These are phyloP conservation scores for Kurtzmaniella cleridarum DNA, from an alignment of 805 yeast species.

Conservation along the genomic window DNA sequence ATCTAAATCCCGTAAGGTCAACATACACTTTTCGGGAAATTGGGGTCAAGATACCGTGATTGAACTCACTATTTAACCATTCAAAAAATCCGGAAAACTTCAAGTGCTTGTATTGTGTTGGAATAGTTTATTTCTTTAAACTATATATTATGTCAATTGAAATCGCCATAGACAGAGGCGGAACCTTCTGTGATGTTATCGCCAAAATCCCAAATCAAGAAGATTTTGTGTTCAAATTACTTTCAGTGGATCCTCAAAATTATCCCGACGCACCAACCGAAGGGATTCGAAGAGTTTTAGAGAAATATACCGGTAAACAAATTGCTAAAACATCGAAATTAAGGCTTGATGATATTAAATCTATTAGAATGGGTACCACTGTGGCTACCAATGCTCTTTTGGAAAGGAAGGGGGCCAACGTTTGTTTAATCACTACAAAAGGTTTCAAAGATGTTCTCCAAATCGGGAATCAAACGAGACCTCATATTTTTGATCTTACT, in stretches of 20 bases:
- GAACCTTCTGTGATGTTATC: slow-evolving; percentile 80
- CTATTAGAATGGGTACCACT: slow-evolving; percentile 87
- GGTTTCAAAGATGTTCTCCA: slow-evolving; percentile 80
- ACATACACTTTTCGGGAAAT: too few species aligned
- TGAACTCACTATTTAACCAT: too few species aligned
- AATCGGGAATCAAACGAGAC: slow-evolving; percentile 91
- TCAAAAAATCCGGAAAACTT: too few species aligned
- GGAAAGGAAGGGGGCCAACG: slow-evolving; percentile 87
- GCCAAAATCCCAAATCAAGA: slow-evolving; percentile 46
- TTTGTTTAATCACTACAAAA: slow-evolving; percentile 79
- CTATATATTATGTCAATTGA: slow-evolving; percentile 2
- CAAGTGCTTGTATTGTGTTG: too few species aligned
- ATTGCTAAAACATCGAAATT: slow-evolving; percentile 54
- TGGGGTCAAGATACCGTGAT: too few species aligned
- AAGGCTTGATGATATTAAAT: slow-evolving; percentile 57
- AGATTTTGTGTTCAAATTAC: slow-evolving; percentile 67
- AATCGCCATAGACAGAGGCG: slow-evolving; percentile 50
- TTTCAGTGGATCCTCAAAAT: slow-evolving; percentile 85
- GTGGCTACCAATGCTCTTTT: slow-evolving; percentile 93
- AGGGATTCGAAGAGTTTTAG: slow-evolving; percentile 78
- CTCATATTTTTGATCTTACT: slow-evolving; percentile 78
- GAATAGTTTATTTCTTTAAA: background rate
- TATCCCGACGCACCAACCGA: slow-evolving; percentile 90
- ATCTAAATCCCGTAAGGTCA: too few species aligned
- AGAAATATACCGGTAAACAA: slow-evolving; percentile 43